Percentiles rank a stretch among this genome's conserved stretches.
These are phyloP conservation scores for Rhodotorula sp. DNA, from an alignment of 1,284 basidiomycete species.

Conservation along the genomic window DNA sequence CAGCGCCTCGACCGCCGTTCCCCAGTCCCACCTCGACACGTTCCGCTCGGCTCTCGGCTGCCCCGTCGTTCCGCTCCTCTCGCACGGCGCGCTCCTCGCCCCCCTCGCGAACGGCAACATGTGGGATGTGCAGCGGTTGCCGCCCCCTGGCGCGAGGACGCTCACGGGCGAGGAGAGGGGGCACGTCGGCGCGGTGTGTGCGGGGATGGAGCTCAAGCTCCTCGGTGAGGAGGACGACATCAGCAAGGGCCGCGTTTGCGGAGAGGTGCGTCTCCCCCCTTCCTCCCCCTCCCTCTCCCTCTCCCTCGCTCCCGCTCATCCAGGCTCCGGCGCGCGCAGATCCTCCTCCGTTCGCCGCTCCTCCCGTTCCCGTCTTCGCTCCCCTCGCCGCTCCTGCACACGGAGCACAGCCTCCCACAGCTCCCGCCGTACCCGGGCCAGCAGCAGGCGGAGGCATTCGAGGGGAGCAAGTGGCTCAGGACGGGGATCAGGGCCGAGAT, in stretches of 20 bases:
- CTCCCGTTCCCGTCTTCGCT: slow-evolving; percentile 27
- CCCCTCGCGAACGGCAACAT: slow-evolving; percentile 33
- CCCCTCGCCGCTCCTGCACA: slow-evolving; percentile 11
- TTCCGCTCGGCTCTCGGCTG: slow-evolving; percentile 40
- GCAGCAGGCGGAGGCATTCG: not conserved
- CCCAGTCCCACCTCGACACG: slow-evolving; percentile 36
- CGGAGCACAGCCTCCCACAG: slow-evolving; percentile 16
- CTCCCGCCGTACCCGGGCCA: slow-evolving; percentile 26
- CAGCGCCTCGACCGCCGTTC: slow-evolving; percentile 8
- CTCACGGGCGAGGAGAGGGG: slow-evolving; percentile 19
- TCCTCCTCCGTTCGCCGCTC: slow-evolving; percentile 33
- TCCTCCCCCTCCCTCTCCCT: not conserved
- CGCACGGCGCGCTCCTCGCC: slow-evolving; percentile 36
- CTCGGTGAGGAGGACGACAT: slow-evolving; percentile 37
- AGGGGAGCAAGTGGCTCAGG: slow-evolving; percentile 23
- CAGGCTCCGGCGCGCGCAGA: not conserved
- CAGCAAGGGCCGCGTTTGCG: slow-evolving; percentile 19
- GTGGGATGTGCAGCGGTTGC: slow-evolving; percentile 42
- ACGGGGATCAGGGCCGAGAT: slow-evolving; percentile 38
- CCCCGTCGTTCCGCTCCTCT: slow-evolving; percentile 31
- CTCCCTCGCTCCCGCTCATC: not conserved
- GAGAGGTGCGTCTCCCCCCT: slow-evolving; percentile 25
- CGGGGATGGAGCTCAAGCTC: slow-evolving; percentile 43
- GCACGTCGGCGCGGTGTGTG: slow-evolving; percentile 39
- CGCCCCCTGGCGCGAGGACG: slow-evolving; percentile 19